These are phyloP conservation scores for Lasiosphaeriaceae sp. DNA, from an alignment of 495 filamentous ascomycete genomes.

Conservation along the genomic window DNA sequence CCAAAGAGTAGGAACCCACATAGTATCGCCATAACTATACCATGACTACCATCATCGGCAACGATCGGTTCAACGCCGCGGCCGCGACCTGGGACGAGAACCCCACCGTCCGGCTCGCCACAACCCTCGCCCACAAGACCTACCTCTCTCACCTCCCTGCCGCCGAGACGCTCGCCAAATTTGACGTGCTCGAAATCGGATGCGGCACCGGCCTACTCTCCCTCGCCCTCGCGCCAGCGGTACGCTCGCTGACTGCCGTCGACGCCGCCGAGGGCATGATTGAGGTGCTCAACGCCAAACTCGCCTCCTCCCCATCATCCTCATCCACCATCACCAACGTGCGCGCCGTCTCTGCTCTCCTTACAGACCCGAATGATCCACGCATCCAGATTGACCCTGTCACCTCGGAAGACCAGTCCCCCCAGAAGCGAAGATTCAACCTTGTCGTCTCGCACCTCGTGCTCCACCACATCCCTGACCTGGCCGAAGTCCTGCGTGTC, in stretches of 20 bases:
- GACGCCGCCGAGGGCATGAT: conserved; percentile 54
- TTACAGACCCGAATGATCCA: conserved; percentile 19
- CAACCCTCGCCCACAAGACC: conserved; percentile 25
- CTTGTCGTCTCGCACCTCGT: conserved; percentile 49
- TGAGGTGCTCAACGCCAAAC: conserved; percentile 40
- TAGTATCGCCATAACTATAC: too few relatives aligned
- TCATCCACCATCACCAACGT: too few relatives aligned
- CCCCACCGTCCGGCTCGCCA: conserved; percentile 31
- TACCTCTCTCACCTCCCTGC: conserved; percentile 22
- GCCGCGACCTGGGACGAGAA: conserved; percentile 38
- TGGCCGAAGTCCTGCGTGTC: conserved; percentile 34
- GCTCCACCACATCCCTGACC: conserved; percentile 50
- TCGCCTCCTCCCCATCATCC: conserved; percentile 13
- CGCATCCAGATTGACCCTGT: conserved; percentile 9
- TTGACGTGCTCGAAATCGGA: conserved; percentile 53
- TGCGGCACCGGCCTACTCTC: conserved; percentile 56
- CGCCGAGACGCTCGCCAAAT: not conserved
- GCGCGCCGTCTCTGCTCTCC: conserved; percentile 11
- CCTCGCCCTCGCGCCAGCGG: conserved; percentile 39
- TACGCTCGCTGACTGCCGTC: conserved; percentile 43
- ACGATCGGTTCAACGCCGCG: conserved; percentile 38
- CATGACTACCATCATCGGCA: conserved; percentile 11
- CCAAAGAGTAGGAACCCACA: too few relatives aligned
- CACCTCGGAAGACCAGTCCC: not conserved
- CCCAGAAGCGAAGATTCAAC: conserved; percentile 34